Percentiles rank a stretch among this genome's conserved stretches.
Conservation (phyloP, 2,329 filamentous ascomycete genomes). For the Pestalotiopsis sp. region DNA sequence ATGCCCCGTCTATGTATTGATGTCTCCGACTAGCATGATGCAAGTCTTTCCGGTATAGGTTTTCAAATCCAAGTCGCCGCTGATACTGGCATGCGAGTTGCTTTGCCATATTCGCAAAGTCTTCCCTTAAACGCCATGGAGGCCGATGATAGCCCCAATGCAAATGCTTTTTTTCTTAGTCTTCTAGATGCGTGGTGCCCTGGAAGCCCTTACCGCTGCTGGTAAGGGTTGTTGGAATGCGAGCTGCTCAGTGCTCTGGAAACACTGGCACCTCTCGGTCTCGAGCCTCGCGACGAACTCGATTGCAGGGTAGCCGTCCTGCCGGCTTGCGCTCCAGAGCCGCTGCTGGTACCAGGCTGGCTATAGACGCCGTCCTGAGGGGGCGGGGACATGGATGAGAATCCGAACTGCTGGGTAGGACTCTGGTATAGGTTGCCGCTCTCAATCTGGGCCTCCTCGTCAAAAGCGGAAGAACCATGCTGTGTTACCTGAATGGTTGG, state of each 20-base stretch:
- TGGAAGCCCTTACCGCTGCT: background rate
- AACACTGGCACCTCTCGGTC: conserved; percentile 11
- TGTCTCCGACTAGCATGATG: background rate
- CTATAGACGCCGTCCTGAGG: background rate
- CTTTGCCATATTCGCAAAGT: background rate
- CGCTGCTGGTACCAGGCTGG: background rate
- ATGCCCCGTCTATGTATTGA: background rate
- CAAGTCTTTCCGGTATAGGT: background rate
- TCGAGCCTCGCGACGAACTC: background rate
- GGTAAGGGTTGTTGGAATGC: conserved; percentile 6
- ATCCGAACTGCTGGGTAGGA: background rate
- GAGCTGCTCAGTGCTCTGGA: conserved; percentile 1
- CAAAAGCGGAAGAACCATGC: conserved; percentile 24
- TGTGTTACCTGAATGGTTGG: conserved; percentile 32
- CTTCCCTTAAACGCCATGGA: background rate
- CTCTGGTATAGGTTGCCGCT: conserved; percentile 19
- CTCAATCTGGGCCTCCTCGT: conserved; percentile 34
- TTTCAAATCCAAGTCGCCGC: background rate
- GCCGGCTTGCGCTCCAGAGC: background rate
- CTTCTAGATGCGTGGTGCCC: background rate
- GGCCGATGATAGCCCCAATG: background rate
- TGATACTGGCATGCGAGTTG: background rate
- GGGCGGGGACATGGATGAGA: background rate
- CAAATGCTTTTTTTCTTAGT: too few species aligned
- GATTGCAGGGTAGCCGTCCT: background rate